These are phyloP conservation scores for Xylariaceae sp. DNA, from an alignment of 2,329 filamentous ascomycete species.

Conservation along the genomic window DNA sequence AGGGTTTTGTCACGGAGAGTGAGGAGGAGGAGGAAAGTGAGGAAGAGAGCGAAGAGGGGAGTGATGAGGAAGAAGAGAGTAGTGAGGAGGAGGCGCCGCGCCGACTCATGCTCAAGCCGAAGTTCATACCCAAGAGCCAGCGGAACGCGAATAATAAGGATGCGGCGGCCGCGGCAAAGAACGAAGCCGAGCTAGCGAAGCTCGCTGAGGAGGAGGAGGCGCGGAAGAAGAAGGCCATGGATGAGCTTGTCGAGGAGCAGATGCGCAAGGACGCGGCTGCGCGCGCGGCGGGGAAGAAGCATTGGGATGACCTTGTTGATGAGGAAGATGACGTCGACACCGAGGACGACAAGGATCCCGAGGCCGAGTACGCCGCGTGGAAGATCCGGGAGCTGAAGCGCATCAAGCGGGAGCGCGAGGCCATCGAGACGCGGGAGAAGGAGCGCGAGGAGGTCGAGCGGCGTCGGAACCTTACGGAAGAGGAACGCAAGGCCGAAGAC, in stretches of 20 bases:
- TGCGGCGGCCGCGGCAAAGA: not conserved
- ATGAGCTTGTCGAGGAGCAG: constrained; percentile 82
- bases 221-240: constrained; percentile 63
- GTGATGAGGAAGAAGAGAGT: constrained; percentile 42
- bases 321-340: constrained; percentile 77
- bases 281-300: constrained; percentile 68
- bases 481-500: constrained; percentile 83
- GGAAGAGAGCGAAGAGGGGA: constrained; percentile 35
- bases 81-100: constrained; percentile 54
- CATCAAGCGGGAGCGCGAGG: constrained; percentile 78
- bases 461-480: constrained; percentile 75
- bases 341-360: constrained; percentile 78
- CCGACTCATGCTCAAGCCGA: constrained; percentile 56
- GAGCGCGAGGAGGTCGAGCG: constrained; percentile 88
- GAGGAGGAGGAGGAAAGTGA: constrained; percentile 41
- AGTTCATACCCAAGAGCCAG: constrained; percentile 57
- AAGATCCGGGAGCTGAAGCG: constrained; percentile 86
- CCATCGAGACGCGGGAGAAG: constrained; percentile 75
- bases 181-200: constrained; percentile 21
- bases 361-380: constrained; percentile 87
- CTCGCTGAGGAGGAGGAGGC: constrained; percentile 39
- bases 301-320: constrained; percentile 75
- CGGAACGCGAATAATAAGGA: constrained; percentile 33
- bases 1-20: constrained; percentile 57
- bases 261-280: constrained; percentile 75